phyloP scores from a whole-genome alignment of 2,329 filamentous ascomycete species.

The Talaromyces atroroseus region DNA sequence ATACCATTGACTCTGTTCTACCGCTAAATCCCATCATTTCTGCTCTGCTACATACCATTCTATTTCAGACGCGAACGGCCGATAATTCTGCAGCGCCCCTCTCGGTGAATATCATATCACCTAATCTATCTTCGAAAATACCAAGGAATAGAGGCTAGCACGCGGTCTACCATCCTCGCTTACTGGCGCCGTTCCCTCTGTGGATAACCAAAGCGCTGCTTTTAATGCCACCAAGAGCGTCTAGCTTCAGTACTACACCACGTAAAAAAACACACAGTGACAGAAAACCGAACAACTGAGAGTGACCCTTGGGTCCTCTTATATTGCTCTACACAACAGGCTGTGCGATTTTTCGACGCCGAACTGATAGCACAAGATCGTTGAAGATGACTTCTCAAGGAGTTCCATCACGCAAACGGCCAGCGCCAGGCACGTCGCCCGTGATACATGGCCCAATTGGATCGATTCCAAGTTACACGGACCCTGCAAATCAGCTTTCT shows the following conservation, averaged over 20 bases:
- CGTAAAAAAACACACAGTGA: not conserved
- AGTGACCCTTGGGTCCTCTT: constrained; percentile 14
- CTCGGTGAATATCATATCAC: not conserved
- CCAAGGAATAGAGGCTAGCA: not conserved
- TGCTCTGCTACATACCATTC: not conserved
- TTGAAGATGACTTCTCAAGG: constrained; percentile 37
- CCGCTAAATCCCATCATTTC: not conserved
- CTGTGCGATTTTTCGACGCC: not conserved
- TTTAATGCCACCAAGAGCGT: not conserved
- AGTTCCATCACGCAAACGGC: constrained; percentile 57
- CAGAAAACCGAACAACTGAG: not conserved
- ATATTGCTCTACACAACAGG: not conserved
- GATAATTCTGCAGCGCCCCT: not conserved
- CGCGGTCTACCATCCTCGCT: not conserved
- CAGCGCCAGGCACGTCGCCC: constrained; percentile 67
- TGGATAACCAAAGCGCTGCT: not conserved
- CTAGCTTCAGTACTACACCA: not conserved
- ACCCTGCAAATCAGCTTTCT: constrained; percentile 39
- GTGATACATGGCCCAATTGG: constrained; percentile 52
- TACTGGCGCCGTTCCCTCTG: not conserved
- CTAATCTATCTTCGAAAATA: not conserved
- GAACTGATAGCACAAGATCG: not conserved
- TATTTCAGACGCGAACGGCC: not conserved
- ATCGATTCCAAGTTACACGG: constrained; percentile 43
- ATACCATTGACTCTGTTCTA: not conserved